Percentiles rank a stretch among this genome's conserved stretches.
phyloP scores from a whole-genome alignment of 176 grass and related monocot genomes.

The Thalia dealbata region DNA sequence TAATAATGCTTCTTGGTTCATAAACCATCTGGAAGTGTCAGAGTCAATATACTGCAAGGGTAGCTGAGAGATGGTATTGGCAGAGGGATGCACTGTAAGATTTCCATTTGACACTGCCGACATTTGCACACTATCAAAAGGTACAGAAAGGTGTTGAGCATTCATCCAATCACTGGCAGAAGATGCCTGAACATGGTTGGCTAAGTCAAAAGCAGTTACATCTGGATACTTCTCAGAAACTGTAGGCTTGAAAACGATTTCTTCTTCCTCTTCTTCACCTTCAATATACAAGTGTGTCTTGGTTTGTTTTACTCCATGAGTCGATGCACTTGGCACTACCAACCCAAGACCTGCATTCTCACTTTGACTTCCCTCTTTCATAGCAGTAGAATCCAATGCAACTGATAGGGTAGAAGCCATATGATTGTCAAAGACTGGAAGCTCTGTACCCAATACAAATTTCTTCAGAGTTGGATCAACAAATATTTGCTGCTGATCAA shows the following conservation, averaged over 20 bases:
- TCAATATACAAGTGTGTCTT: slow-evolving; percentile 31
- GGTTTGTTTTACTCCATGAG: slow-evolving; percentile 10
- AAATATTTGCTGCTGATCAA: slow-evolving; percentile 66
- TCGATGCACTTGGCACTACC: slow-evolving; percentile 5
- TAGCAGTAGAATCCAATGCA: slow-evolving; percentile 12
- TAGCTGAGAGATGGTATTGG: slow-evolving; percentile 11
- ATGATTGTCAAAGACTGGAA: slow-evolving; percentile 24
- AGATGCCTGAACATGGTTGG: slow-evolving; percentile 28
- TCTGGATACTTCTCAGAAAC: slow-evolving; percentile 33
- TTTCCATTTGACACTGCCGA: slow-evolving; percentile 25
- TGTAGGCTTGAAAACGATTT: slow-evolving; percentile 73
- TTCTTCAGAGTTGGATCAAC: slow-evolving; percentile 56
- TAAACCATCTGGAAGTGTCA: slow-evolving; percentile 32
- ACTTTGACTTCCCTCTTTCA: slow-evolving; percentile 19
- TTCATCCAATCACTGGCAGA: slow-evolving; percentile 17
- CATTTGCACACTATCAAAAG: slow-evolving; percentile 33
- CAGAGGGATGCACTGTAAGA: slow-evolving; percentile 18
- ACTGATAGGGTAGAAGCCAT: slow-evolving; percentile 9
- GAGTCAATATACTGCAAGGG: slow-evolving; percentile 23
- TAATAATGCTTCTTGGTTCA: slow-evolving; percentile 39
- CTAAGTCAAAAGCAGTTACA: slow-evolving; percentile 24
- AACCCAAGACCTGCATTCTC: slow-evolving; percentile 16
- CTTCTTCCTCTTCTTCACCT: slow-evolving; percentile 86
- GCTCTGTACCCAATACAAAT: slow-evolving; percentile 41
- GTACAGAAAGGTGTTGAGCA: slow-evolving; percentile 27